These are phyloP conservation scores for Colletotrichum nymphaeae DNA, from an alignment of 2,329 filamentous ascomycete species.

Conservation along the genomic window DNA sequence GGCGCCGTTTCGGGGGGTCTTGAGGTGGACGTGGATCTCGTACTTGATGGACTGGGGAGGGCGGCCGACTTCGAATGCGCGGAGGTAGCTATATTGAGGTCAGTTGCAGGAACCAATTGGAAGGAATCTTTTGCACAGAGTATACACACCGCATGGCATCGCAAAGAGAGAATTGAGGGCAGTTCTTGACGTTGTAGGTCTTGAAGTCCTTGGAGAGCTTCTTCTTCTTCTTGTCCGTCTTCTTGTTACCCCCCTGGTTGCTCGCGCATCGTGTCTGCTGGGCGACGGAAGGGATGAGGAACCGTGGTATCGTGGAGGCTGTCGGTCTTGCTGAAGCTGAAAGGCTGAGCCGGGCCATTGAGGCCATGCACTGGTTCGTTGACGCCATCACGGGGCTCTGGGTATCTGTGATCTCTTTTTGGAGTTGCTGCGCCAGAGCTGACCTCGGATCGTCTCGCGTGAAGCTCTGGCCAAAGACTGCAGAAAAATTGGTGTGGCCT, in stretches of 20 bases:
- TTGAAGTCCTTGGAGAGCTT: constrained; percentile 73
- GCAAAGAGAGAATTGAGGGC: constrained; percentile 79
- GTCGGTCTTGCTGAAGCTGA: constrained; percentile 55
- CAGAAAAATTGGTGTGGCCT: constrained; percentile 32
- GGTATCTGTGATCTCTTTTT: constrained; percentile 35
- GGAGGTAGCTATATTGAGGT: constrained; percentile 76
- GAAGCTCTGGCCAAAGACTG: constrained; percentile 28
- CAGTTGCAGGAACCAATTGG: constrained; percentile 17
- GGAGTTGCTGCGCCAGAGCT: constrained; percentile 5
- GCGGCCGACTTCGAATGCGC: constrained; percentile 90
- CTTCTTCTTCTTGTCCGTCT: constrained; percentile 66
- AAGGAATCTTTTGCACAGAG: background rate
- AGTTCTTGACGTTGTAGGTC: constrained; percentile 73
- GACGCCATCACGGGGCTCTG: constrained; percentile 56
- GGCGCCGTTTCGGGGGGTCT: constrained; percentile 86
- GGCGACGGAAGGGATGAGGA: constrained; percentile 58
- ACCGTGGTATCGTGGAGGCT: constrained; percentile 57
- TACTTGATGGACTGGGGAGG: constrained; percentile 83
- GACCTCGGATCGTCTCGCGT: constrained; percentile 4
- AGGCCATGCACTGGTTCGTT: constrained; percentile 65
- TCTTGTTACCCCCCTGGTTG: constrained; percentile 59
- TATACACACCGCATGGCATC: constrained; percentile 87
- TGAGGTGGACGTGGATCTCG: constrained; percentile 85
- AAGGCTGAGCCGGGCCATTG: constrained; percentile 63
- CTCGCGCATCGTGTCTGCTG: constrained; percentile 56